Conservation (phyloP, 2,329 filamentous ascomycete genomes). For the Botryotinia narcissicola region DNA sequence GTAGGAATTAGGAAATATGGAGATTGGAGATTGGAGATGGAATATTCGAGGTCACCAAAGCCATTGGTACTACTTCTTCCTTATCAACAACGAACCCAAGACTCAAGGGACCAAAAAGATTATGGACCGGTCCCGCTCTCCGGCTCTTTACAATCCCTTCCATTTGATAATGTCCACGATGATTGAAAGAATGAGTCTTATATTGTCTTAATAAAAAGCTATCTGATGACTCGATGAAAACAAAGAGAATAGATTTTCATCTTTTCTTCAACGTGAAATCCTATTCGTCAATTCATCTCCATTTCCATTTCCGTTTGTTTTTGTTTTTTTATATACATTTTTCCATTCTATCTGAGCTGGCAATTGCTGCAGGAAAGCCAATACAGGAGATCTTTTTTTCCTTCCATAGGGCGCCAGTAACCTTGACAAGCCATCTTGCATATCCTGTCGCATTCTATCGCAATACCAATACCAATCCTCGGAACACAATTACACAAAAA, state of each 20-base stretch:
- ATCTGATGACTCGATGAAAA: conserved; percentile 3
- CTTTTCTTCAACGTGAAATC: background rate
- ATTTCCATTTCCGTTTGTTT: too few species aligned
- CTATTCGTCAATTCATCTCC: conserved; percentile 9
- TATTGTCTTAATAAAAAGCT: background rate
- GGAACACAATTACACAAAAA: background rate
- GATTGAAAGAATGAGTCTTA: conserved; percentile 1
- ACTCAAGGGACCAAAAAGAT: background rate
- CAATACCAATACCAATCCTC: conserved; percentile 10
- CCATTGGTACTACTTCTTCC: background rate
- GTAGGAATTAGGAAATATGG: background rate
- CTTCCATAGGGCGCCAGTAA: conserved; percentile 6
- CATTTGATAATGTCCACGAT: conserved; percentile 11
- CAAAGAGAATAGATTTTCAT: conserved; percentile 12
- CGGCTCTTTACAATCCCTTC: background rate
- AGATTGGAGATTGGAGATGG: background rate
- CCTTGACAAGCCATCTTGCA: conserved; percentile 23
- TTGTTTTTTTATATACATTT: background rate
- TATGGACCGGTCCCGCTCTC: background rate
- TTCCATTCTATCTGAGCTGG: conserved; percentile 13
- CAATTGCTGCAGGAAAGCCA: conserved; percentile 16
- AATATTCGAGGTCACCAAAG: conserved; percentile 3
- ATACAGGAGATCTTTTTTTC: background rate
- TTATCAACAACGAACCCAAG: background rate
- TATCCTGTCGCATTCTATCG: conserved; percentile 11